Base-by-base conservation (phyloP, 768 basidiomycete species). In the Amanita brunnescens region DNA sequence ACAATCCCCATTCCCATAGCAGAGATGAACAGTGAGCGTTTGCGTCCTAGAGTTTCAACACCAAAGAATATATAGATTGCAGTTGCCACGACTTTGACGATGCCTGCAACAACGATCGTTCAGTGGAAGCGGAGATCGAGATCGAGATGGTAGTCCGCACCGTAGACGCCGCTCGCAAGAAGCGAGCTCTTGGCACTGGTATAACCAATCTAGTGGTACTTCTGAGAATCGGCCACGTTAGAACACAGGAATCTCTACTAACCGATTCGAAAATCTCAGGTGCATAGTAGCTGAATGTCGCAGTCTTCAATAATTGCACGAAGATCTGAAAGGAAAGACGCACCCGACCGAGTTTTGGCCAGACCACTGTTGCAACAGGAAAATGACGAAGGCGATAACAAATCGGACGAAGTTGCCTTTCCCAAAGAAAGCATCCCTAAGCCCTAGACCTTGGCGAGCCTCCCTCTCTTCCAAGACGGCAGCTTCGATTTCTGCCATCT, bases 401-500 rank as follows among this genome's bases (percentile, higher is more conserved):
- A 93, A 92, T 20, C 91, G 83, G 54, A 83, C 69, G 41, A 80
- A 76, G 67, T 91, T 91, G 42, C 91, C 91, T 61, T 86, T 87
- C 16, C 84, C 84, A 34, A 87, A 70, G 69, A 91, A 85, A 2
- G 86, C 86, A 58, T 88, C 83, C 57, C 72, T 79, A 53, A 75
- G 56, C 1, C 85, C 83, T 8, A 89, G 71, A 6, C 82, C 84
- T n/a, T 67, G 55, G 8, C 85, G 79, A 6, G 80, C 78, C 41
- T 73, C 77, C 8, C 74, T 75, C 62, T 92, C 90, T 64, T 91
- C 88, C 23, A 73, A 61, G 51, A 92, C 81, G 9, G 84, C 83
- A 1, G 87, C 87, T 55, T 87, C 79, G 54, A 93, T 92, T 64
- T 93, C 91, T 14, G 83, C 82, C 62, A 85, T 73, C 60, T 88